phyloP scores from a whole-genome alignment of 2,329 filamentous ascomycete species.

The Chaetomiaceae sp. region DNA sequence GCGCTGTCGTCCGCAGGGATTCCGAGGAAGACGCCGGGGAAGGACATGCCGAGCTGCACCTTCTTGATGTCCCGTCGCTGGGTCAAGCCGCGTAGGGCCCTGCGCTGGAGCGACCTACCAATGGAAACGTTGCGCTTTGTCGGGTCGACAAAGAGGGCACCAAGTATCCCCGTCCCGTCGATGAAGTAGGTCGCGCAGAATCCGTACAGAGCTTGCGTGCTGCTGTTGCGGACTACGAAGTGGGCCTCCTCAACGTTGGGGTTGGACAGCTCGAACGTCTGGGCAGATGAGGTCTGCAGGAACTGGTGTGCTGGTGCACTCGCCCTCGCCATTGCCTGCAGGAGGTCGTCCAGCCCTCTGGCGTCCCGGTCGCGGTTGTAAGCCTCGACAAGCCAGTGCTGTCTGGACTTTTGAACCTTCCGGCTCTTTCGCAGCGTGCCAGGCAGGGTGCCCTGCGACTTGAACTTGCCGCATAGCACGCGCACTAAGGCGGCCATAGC shows the following conservation, averaged over 20 bases:
- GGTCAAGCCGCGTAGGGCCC: slow-evolving; percentile 67
- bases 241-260: slow-evolving; percentile 71
- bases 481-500: slow-evolving; percentile 79
- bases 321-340: slow-evolving; percentile 62
- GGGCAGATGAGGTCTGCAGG: slow-evolving; percentile 61
- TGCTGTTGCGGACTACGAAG: slow-evolving; percentile 90
- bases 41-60: slow-evolving; percentile 72
- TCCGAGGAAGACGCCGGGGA: slow-evolving; percentile 81
- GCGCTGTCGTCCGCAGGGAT: slow-evolving; percentile 58
- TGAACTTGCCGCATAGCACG: slow-evolving; percentile 71
- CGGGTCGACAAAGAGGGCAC: slow-evolving; percentile 84
- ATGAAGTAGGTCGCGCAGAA: slow-evolving; percentile 87
- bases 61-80: slow-evolving; percentile 68
- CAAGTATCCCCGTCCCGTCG: slow-evolving; percentile 66
- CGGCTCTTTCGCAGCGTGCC: slow-evolving; percentile 81
- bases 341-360: slow-evolving; percentile 65
- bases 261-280: slow-evolving; percentile 69
- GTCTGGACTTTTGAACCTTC: slow-evolving; percentile 79
- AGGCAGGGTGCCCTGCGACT: slow-evolving; percentile 53
- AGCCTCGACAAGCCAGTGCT: slow-evolving; percentile 89
- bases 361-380: slow-evolving; percentile 77
- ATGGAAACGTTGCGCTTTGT: slow-evolving; percentile 81
- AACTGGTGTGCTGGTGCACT: slow-evolving; percentile 63
- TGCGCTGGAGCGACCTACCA: slow-evolving; percentile 79
- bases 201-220: slow-evolving; percentile 82